phyloP scores from a whole-genome alignment of 2,329 filamentous ascomycete species.

The Colletotrichum tabaci region DNA sequence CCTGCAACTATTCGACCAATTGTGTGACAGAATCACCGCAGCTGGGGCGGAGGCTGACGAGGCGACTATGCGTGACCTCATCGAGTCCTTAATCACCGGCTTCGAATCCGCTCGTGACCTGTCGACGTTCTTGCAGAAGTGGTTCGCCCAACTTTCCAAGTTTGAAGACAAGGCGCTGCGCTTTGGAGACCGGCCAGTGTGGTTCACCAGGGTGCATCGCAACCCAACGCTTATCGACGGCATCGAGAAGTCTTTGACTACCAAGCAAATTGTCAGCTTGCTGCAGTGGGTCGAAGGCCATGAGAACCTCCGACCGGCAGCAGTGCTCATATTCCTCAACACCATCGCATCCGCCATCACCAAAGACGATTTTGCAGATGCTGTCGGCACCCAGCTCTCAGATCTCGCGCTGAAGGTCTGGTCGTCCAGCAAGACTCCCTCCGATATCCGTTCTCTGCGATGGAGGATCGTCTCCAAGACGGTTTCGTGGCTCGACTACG shows the following conservation, averaged over 20 bases:
- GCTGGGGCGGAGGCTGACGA: conserved; percentile 41
- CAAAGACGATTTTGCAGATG: conserved; percentile 60
- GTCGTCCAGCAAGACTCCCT: conserved; percentile 48
- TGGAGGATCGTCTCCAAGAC: conserved; percentile 58
- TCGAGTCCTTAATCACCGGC: conserved; percentile 60
- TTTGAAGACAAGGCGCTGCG: conserved; percentile 46
- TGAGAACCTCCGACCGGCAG: conserved; percentile 48
- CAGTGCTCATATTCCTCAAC: conserved; percentile 60
- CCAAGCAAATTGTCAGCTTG: conserved; percentile 60
- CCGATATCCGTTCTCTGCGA: conserved; percentile 53
- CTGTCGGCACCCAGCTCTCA: conserved; percentile 56
- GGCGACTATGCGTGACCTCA: conserved; percentile 52
- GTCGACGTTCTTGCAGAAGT: conserved; percentile 62
- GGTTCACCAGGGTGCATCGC: conserved; percentile 46
- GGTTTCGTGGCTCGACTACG: conserved; percentile 52
- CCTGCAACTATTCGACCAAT: conserved; percentile 54
- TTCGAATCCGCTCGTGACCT: conserved; percentile 62
- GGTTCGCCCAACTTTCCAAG: conserved; percentile 60
- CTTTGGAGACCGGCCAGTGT: conserved; percentile 43
- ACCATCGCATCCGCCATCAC: conserved; percentile 59
- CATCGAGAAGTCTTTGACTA: conserved; percentile 61
- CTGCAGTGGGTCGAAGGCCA: conserved; percentile 60
- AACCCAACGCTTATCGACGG: conserved; percentile 27
- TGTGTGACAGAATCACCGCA: conserved; percentile 55
- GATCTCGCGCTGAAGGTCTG: conserved; percentile 51